Evolutionary conservation across 495 filamentous ascomycete genomes (phyloP).

Genomic region (Penicillium soppii): DNA sequence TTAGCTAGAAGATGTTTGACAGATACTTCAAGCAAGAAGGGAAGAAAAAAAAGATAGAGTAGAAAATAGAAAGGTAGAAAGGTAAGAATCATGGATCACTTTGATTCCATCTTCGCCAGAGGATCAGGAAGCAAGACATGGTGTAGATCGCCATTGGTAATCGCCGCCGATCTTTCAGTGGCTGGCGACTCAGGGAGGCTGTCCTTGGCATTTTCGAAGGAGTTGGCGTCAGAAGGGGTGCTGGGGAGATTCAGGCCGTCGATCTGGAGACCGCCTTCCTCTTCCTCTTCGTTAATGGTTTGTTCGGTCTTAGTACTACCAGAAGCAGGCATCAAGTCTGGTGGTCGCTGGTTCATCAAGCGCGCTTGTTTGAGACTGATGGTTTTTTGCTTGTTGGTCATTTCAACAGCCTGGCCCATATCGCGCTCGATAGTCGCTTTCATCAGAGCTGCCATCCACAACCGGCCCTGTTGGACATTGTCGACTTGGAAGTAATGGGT

Average conservation of each 20-base stretch:
- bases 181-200: no score
- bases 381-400: slow-evolving; percentile 93
- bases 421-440: slow-evolving; percentile 99
- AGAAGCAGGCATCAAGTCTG: slow-evolving; percentile 68
- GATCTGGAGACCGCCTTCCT: slow-evolving; percentile 33
- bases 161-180: slow-evolving; percentile 11
- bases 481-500: slow-evolving; percentile 98
- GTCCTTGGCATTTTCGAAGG: slow-evolving; percentile 16
- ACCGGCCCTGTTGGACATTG: slow-evolving; percentile 78
- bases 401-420: slow-evolving; percentile 70
- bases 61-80: no score
- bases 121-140: slow-evolving; percentile 29
- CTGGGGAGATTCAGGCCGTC: slow-evolving; percentile 36
- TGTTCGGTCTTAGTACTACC: slow-evolving; percentile 13
- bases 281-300: slow-evolving; percentile 24
- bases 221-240: slow-evolving; percentile 13
- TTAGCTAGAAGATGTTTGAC: slow-evolving; percentile 12
- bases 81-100: no score
- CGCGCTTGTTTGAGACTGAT: slow-evolving; percentile 84
- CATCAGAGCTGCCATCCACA: slow-evolving; percentile 99
- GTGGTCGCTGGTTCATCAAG: slow-evolving; percentile 80
- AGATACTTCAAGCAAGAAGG: slow-evolving; percentile 6
- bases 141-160: slow-evolving; percentile 26
- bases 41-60: slow-evolving; percentile 1
- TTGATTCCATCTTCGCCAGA: slow-evolving; percentile 24